Conservation (phyloP, 441 rosid species). For the Brassica hybrid region DNA sequence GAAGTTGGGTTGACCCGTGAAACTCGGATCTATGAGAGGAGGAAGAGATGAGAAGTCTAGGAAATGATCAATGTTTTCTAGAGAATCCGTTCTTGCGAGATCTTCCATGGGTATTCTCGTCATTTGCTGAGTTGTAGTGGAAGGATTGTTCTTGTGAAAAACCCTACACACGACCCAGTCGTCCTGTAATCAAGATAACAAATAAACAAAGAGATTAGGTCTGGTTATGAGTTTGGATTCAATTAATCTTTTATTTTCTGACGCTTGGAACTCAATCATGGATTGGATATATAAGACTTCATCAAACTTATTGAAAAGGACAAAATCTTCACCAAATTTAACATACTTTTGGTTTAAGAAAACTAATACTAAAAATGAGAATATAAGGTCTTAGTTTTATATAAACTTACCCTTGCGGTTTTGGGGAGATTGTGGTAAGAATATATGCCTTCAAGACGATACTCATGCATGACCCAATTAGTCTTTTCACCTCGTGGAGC, state of each 20-base stretch:
- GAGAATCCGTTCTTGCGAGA: slow-evolving; percentile 54
- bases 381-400: not conserved
- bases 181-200: not conserved
- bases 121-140: slow-evolving; percentile 42
- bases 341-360: slow-evolving; percentile 32
- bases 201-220: slow-evolving; percentile 14
- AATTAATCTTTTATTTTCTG: slow-evolving; percentile 7
- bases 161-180: slow-evolving; percentile 9
- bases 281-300: slow-evolving; percentile 43
- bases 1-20: slow-evolving; percentile 25
- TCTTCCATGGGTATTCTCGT: slow-evolving; percentile 57
- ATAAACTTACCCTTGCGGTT: slow-evolving; percentile 6
- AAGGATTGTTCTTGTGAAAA: slow-evolving; percentile 14
- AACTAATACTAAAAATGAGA: slow-evolving; percentile 27
- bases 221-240: not conserved
- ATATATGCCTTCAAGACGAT: slow-evolving; percentile 79
- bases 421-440: slow-evolving; percentile 6
- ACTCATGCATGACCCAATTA: slow-evolving; percentile 97
- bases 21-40: slow-evolving; percentile 69
- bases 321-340: slow-evolving; percentile 29
- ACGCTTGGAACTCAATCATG: slow-evolving; percentile 15
- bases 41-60: slow-evolving; percentile 70
- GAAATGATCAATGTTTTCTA: slow-evolving; percentile 53
- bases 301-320: slow-evolving; percentile 45
- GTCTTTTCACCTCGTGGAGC: slow-evolving; percentile 92